These are phyloP conservation scores for Tranzscheliella williamsii DNA, from an alignment of 1,284 basidiomycete species.

Conservation along the genomic window DNA sequence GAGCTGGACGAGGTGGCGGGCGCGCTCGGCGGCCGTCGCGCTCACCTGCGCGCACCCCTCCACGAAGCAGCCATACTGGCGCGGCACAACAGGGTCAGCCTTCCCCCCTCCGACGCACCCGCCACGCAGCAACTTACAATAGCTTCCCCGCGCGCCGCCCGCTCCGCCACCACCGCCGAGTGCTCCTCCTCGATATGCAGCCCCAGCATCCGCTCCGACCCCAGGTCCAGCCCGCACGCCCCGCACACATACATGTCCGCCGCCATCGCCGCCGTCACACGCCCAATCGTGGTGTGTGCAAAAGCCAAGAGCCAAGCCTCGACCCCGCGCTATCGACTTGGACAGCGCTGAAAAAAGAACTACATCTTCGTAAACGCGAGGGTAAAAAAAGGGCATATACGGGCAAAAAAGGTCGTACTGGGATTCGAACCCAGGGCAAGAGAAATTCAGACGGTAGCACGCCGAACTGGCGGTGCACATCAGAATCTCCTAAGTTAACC, in stretches of 20 bases:
- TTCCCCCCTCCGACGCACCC: background rate
- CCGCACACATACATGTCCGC: too few relatives aligned
- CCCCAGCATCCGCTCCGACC: background rate
- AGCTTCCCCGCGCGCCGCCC: background rate
- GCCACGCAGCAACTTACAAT: background rate
- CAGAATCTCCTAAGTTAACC: conserved; percentile 48
- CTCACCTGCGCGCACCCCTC: background rate
- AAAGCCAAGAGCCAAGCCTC: too few relatives aligned
- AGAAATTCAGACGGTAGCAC: conserved; percentile 23
- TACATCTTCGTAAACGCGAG: too few relatives aligned
- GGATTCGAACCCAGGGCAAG: conserved; percentile 48
- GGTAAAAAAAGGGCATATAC: conserved; percentile 2
- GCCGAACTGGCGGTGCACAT: background rate
- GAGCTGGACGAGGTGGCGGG: background rate
- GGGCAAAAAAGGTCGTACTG: conserved; percentile 35
- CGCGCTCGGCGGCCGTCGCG: background rate
- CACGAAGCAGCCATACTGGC: background rate
- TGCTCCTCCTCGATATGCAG: background rate
- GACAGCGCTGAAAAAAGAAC: too few relatives aligned
- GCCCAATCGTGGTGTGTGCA: too few relatives aligned
- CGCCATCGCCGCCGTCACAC: too few relatives aligned
- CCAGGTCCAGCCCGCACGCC: too few relatives aligned
- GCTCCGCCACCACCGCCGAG: background rate
- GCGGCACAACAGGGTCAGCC: background rate
- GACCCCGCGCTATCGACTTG: too few relatives aligned